These are phyloP conservation scores for Syncephalastrum monosporum DNA, from an alignment of 371 early-diverging fungal species.

Conservation along the genomic window DNA sequence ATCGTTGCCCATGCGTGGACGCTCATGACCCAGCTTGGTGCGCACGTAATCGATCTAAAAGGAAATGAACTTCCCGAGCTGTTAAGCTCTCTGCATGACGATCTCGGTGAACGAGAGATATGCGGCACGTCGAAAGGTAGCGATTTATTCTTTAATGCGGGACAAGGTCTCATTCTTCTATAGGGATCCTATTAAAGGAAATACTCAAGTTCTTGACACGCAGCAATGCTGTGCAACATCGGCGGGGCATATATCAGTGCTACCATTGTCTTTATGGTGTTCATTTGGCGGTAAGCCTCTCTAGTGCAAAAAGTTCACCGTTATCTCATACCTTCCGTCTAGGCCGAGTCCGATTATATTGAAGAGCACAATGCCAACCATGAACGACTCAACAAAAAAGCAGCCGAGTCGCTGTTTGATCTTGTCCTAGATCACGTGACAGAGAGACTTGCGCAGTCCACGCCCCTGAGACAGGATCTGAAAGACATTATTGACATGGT, in stretches of 20 bases:
- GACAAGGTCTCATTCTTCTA: neutral
- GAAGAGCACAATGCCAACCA: slow-evolving; percentile 57
- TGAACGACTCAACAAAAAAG: slow-evolving; percentile 47
- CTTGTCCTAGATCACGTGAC: slow-evolving; percentile 44
- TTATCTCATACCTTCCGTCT: neutral
- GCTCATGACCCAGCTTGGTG: slow-evolving; percentile 22
- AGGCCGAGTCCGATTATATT: slow-evolving; percentile 54
- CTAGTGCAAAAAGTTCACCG: neutral
- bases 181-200: slow-evolving; percentile 42
- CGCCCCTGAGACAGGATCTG: slow-evolving; percentile 46
- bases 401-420: slow-evolving; percentile 54
- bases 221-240: slow-evolving; percentile 19
- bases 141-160: too few species aligned
- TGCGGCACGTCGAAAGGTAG: slow-evolving; percentile 60
- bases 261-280: slow-evolving; percentile 71
- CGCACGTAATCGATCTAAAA: neutral
- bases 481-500: slow-evolving; percentile 62
- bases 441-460: slow-evolving; percentile 36
- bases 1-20: slow-evolving; percentile 34
- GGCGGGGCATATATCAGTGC: slow-evolving; percentile 60
- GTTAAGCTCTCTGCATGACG: slow-evolving; percentile 57
- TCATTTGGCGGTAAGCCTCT: slow-evolving; percentile 47
- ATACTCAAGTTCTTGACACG: slow-evolving; percentile 16
- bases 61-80: slow-evolving; percentile 34
- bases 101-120: slow-evolving; percentile 64